These are phyloP conservation scores for Aquilaria sinensis DNA, from an alignment of 345 rosid species.

Conservation along the genomic window DNA sequence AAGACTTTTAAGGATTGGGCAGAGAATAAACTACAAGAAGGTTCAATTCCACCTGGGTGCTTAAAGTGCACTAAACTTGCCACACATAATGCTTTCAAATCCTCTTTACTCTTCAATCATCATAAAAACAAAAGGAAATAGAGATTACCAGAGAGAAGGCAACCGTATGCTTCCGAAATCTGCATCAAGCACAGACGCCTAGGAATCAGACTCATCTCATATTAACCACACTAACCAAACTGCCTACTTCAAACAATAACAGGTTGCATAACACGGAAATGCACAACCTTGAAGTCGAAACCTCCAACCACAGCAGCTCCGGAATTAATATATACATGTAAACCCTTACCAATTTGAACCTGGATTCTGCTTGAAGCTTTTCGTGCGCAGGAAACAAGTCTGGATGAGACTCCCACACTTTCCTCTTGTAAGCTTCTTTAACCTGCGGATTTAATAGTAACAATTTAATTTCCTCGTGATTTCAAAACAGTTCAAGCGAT, in stretches of 20 bases:
- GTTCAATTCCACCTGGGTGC: neutral
- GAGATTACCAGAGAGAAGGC: too few species aligned
- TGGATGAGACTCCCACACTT: constrained; percentile 89
- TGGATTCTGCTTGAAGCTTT: constrained; percentile 64
- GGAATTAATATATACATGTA: neutral
- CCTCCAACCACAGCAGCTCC: neutral
- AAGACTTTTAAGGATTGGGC: too few species aligned
- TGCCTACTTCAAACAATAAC: neutral
- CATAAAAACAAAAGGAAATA: too few species aligned
- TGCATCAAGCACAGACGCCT: too few species aligned
- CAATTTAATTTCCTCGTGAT: neutral
- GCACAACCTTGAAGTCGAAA: neutral
- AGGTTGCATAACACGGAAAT: neutral
- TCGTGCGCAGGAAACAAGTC: constrained; percentile 70
- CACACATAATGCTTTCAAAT: constrained; percentile 3
- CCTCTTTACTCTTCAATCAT: neutral
- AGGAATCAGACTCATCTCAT: too few species aligned
- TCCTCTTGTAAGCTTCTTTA: constrained; percentile 75
- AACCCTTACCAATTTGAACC: constrained; percentile 54
- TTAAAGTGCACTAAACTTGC: constrained; percentile 3
- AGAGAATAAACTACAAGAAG: too few species aligned
- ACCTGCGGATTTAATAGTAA: constrained; percentile 31
- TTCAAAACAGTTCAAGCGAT: neutral
- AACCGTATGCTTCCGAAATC: too few species aligned
- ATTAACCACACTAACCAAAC: too few species aligned